These are phyloP conservation scores for Tephrocybe sp. DNA, from an alignment of 768 basidiomycete genomes.

Conservation along the genomic window DNA sequence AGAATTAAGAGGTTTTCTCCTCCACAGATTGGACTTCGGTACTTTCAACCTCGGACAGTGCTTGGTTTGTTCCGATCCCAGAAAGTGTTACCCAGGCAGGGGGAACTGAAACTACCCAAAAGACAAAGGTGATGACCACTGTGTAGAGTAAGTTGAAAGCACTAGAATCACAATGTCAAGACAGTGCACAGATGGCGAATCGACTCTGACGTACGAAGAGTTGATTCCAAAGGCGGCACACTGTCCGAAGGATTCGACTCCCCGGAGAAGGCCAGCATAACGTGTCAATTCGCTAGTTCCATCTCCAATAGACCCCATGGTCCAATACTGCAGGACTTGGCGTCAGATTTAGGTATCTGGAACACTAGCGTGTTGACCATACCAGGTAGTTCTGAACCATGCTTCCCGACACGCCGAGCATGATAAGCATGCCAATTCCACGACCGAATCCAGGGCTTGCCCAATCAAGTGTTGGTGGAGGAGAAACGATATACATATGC, in stretches of 20 bases:
- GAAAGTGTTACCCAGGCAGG: conserved; percentile 11
- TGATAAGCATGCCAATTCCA: conserved; percentile 16
- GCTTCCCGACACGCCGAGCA: conserved; percentile 15
- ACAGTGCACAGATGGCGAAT: neutral
- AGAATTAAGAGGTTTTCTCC: too few relatives aligned
- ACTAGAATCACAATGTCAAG: conserved; percentile 3
- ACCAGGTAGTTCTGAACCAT: conserved; percentile 20
- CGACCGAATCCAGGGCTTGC: conserved; percentile 16
- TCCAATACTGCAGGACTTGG: conserved; percentile 15
- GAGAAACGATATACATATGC: conserved; percentile 10
- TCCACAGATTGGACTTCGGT: too few relatives aligned
- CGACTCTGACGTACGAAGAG: conserved; percentile 14
- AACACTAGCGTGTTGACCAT: neutral
- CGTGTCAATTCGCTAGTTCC: conserved; percentile 18
- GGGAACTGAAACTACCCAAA: conserved; percentile 15
- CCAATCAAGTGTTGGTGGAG: conserved; percentile 21
- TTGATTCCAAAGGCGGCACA: conserved; percentile 18
- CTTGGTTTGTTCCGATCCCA: conserved; percentile 1
- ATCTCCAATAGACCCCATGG: conserved; percentile 15
- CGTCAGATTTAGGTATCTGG: neutral
- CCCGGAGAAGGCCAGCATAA: conserved; percentile 15
- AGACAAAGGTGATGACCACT: conserved; percentile 11
- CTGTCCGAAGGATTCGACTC: conserved; percentile 18
- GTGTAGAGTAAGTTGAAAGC: conserved; percentile 15
- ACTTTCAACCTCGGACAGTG: too few relatives aligned